Conservation (phyloP, 2,329 filamentous ascomycete species). For the Fusarium mangiferae region DNA sequence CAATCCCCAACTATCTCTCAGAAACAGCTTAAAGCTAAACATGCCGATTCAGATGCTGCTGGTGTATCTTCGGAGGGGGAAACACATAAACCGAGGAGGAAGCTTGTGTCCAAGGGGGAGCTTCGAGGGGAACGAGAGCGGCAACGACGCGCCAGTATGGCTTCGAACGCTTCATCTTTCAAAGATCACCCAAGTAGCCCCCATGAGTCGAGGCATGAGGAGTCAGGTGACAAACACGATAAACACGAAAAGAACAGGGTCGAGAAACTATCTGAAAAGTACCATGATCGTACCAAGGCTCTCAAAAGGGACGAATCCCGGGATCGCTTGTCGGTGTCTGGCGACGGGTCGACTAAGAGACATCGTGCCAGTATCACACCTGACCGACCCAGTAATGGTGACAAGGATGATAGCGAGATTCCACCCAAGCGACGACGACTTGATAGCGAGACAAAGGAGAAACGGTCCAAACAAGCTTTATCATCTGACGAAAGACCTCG, state of each 20-base stretch:
- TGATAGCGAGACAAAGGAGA: slow-evolving; percentile 64
- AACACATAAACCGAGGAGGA: slow-evolving; percentile 67
- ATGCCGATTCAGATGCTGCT: slow-evolving; percentile 64
- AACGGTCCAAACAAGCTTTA: slow-evolving; percentile 54
- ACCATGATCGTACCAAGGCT: slow-evolving; percentile 69
- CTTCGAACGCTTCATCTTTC: slow-evolving; percentile 63
- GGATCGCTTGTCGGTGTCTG: slow-evolving; percentile 61
- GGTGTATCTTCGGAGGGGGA: slow-evolving; percentile 67
- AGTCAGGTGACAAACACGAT: slow-evolving; percentile 58
- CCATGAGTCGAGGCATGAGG: slow-evolving; percentile 61
- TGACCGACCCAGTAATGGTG: slow-evolving; percentile 60
- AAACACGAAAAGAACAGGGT: slow-evolving; percentile 55
- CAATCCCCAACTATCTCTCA: slow-evolving; percentile 58
- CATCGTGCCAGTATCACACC: slow-evolving; percentile 69
- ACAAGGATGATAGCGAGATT: slow-evolving; percentile 63
- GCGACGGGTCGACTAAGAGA: slow-evolving; percentile 66
- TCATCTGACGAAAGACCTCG: slow-evolving; percentile 59
- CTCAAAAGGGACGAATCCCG: slow-evolving; percentile 70
- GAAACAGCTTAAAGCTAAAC: slow-evolving; percentile 63
- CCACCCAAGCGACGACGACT: slow-evolving; percentile 67
- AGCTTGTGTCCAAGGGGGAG: slow-evolving; percentile 72
- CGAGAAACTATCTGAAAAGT: slow-evolving; percentile 60
- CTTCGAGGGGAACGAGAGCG: slow-evolving; percentile 68
- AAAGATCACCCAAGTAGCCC: slow-evolving; percentile 64
- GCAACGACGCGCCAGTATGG: slow-evolving; percentile 68